A percentile compares a stretch with the other conserved stretches of the same genome.
Conservation (phyloP, 176 grass and related monocot genomes). For the Hyparrhenia diplandra region DNA sequence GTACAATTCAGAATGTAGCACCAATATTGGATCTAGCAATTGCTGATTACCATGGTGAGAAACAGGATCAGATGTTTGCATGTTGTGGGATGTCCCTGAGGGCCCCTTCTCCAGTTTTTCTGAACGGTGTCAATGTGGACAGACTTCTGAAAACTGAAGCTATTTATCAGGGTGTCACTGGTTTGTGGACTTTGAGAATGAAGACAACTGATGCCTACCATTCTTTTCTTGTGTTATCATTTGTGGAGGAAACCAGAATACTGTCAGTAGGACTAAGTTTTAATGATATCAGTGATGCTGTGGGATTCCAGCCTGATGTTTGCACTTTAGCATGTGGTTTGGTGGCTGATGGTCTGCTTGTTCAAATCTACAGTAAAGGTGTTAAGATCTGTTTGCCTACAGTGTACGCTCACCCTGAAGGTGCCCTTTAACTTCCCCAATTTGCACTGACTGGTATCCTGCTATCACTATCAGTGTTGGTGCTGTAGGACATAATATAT, state of each 20-base stretch:
- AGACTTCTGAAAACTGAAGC: constrained; percentile 77
- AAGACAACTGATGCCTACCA: constrained; percentile 80
- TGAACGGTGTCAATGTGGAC: constrained; percentile 92
- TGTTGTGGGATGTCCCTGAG: constrained; percentile 96
- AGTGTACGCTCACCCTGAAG: constrained; percentile 67
- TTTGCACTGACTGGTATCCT: constrained; percentile 71
- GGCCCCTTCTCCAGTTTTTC: constrained; percentile 80
- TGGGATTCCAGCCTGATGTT: constrained; percentile 84
- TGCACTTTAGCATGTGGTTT: constrained; percentile 98
- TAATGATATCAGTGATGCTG: constrained; percentile 85
- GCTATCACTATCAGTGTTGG: constrained; percentile 86
- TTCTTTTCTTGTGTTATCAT: constrained; percentile 95
- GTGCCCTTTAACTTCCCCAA: constrained; percentile 55
- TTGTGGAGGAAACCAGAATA: constrained; percentile 97
- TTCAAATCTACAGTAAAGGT: constrained; percentile 89
- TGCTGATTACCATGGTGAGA: constrained; percentile 89
- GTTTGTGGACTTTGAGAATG: constrained; percentile 92
- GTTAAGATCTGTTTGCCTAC: constrained; percentile 93
- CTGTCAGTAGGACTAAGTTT: constrained; percentile 96
- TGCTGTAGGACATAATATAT: constrained; percentile 74
- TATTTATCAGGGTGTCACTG: constrained; percentile 88
- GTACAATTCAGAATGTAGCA: constrained; percentile 85
- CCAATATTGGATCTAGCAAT: constrained; percentile 91
- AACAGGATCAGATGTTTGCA: constrained; percentile 94
- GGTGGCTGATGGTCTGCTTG: constrained; percentile 72